These are phyloP conservation scores for Apophysomyces ossiformis DNA, from an alignment of 371 early-diverging fungal species.

Conservation along the genomic window DNA sequence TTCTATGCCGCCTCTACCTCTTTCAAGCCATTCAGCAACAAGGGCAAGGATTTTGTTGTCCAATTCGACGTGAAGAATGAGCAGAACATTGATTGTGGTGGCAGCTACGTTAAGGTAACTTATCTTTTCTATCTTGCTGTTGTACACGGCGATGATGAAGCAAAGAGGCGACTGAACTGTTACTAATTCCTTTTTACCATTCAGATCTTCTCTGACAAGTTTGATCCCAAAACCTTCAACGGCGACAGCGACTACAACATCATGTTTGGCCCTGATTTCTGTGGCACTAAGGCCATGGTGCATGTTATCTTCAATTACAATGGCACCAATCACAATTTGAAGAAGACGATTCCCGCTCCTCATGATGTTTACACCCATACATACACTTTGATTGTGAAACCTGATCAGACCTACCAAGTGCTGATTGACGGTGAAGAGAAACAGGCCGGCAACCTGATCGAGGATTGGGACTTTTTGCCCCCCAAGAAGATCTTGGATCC, in stretches of 20 bases:
- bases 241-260: conserved; percentile 94
- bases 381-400: conserved; percentile 90
- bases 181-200: background rate
- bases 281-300: conserved; percentile 90
- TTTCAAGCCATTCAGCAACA: conserved; percentile 74
- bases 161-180: background rate
- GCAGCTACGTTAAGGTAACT: conserved; percentile 94
- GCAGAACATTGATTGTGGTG: conserved; percentile 93
- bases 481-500: conserved; percentile 95
- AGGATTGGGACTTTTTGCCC: conserved; percentile 87
- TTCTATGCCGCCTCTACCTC: conserved; percentile 88
- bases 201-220: conserved; percentile 61
- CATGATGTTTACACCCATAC: conserved; percentile 80
- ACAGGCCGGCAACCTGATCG: conserved; percentile 75
- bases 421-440: conserved; percentile 77
- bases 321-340: conserved; percentile 86
- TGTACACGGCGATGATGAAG: conserved; percentile 3
- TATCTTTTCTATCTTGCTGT: conserved; percentile 36
- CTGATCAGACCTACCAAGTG: conserved; percentile 89
- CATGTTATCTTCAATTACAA: conserved; percentile 95
- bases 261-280: conserved; percentile 96
- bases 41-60: conserved; percentile 82
- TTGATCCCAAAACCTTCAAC: conserved; percentile 76
- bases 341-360: conserved; percentile 69
- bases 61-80: conserved; percentile 98